Conservation (phyloP, 208 protist species). For the Acanthamoeba healyi region DNA sequence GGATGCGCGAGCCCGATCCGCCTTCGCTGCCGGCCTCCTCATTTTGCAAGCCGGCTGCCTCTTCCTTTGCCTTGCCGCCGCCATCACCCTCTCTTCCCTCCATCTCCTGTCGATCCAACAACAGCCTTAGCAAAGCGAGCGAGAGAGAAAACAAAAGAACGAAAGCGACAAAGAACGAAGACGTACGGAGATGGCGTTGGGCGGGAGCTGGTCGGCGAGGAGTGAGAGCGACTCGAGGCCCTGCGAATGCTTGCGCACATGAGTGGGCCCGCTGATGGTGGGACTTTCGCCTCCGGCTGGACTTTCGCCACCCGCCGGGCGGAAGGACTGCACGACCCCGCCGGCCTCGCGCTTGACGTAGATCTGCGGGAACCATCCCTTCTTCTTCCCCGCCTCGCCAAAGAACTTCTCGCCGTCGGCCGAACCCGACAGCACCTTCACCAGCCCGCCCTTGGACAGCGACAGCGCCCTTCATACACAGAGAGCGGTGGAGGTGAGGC, state of each 20-base stretch:
- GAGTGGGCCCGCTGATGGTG: slow-evolving; percentile 9
- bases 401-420: slow-evolving; percentile 66
- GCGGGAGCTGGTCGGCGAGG: slow-evolving; percentile 2
- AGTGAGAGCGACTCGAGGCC: slow-evolving; percentile 9
- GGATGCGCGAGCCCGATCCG: background rate
- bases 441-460: slow-evolving; percentile 15
- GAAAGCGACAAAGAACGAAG: background rate
- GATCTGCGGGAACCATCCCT: slow-evolving; percentile 64
- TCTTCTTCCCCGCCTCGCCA: slow-evolving; percentile 63
- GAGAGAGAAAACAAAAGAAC: background rate
- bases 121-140: background rate
- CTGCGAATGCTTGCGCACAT: background rate
- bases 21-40: background rate
- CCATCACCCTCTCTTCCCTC: background rate
- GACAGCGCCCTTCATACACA: background rate
- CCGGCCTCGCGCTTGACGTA: slow-evolving; percentile 56
- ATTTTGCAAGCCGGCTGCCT: background rate
- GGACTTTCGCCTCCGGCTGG: background rate
- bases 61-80: background rate
- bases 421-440: slow-evolving; percentile 49
- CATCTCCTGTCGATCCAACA: background rate
- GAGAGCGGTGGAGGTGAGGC: background rate
- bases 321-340: slow-evolving; percentile 15
- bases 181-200: background rate
- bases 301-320: background rate